A percentile compares a stretch with the other conserved stretches of the same genome.
phyloP scores from a whole-genome alignment of 495 filamentous ascomycete genomes.

The Aspergillus coremiiformis region DNA sequence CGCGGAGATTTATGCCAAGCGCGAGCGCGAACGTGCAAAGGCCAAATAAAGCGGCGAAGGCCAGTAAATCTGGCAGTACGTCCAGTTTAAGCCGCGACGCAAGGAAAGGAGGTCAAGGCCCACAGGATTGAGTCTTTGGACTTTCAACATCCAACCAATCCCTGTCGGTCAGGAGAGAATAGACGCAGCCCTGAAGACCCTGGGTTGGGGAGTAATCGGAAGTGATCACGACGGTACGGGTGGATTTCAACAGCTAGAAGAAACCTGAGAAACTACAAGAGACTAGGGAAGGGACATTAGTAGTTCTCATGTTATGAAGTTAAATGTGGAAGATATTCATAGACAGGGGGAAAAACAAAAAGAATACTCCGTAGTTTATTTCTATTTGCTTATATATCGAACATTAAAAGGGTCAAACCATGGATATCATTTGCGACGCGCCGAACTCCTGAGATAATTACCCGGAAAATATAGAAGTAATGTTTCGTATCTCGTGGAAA shows the following conservation, averaged over 20 bases:
- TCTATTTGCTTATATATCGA: neutral
- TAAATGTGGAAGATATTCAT: neutral
- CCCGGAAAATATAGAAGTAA: neutral
- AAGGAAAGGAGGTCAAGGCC: neutral
- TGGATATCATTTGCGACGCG: neutral
- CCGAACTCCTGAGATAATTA: neutral
- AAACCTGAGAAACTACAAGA: neutral
- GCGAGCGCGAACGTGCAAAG: conserved; percentile 45
- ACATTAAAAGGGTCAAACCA: neutral
- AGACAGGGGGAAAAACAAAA: neutral
- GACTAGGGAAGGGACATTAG: neutral
- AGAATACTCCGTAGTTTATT: too few species aligned
- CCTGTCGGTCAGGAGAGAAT: conserved; percentile 10
- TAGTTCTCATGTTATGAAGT: neutral
- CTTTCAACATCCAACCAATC: conserved; percentile 35
- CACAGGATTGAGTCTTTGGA: conserved; percentile 8
- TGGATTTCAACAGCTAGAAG: neutral
- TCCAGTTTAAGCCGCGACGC: neutral
- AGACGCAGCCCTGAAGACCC: neutral
- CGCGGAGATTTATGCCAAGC: conserved; percentile 85
- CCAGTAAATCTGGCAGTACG: conserved; percentile 21
- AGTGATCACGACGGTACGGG: neutral
- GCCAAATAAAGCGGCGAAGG: conserved; percentile 34
- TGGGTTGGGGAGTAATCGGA: too few species aligned
- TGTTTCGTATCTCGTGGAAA: neutral